Percentiles rank a stretch among this genome's conserved stretches.
Evolutionary conservation across 2,329 filamentous ascomycete species (phyloP).

Genomic region (Cladosporium sp.): DNA sequence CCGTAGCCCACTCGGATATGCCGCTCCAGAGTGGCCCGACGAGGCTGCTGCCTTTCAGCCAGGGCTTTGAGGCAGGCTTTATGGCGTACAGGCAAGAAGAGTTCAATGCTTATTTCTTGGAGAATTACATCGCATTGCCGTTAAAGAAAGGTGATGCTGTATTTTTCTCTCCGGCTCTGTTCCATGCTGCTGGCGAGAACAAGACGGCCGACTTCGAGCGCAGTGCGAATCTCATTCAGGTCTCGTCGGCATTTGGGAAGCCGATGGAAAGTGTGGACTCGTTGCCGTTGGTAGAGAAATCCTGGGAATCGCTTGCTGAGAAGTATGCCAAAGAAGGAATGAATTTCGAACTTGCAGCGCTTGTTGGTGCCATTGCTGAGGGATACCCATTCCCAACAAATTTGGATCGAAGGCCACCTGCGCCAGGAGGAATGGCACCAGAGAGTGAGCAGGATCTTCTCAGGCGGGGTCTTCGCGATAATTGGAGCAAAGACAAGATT

Average conservation of each 20-base stretch:
- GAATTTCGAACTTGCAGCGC: constrained; percentile 46
- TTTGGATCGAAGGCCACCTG: constrained; percentile 57
- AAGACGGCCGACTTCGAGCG: constrained; percentile 50
- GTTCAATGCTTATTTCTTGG: constrained; percentile 56
- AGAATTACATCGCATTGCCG: constrained; percentile 55
- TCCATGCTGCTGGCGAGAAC: constrained; percentile 64
- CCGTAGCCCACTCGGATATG: constrained; percentile 63
- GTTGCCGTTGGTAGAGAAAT: constrained; percentile 48
- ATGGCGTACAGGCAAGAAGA: constrained; percentile 57
- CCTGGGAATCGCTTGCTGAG: constrained; percentile 45
- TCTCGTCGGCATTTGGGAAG: constrained; percentile 63
- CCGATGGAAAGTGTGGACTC: constrained; percentile 63
- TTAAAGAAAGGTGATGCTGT: constrained; percentile 59
- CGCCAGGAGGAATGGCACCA: constrained; percentile 59
- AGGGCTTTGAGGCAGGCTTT: constrained; percentile 58
- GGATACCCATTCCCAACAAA: constrained; percentile 66
- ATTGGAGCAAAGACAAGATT: constrained; percentile 43
- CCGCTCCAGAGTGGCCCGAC: constrained; percentile 60
- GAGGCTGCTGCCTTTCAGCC: constrained; percentile 61
- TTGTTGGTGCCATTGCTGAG: constrained; percentile 55
- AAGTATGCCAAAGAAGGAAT: constrained; percentile 41
- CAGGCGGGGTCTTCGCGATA: constrained; percentile 44
- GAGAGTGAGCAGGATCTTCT: constrained; percentile 59
- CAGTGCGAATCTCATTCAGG: constrained; percentile 62
- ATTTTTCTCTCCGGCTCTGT: constrained; percentile 64